phyloP scores from a whole-genome alignment of 139 green algal species.

The Gonium pectorale region DNA sequence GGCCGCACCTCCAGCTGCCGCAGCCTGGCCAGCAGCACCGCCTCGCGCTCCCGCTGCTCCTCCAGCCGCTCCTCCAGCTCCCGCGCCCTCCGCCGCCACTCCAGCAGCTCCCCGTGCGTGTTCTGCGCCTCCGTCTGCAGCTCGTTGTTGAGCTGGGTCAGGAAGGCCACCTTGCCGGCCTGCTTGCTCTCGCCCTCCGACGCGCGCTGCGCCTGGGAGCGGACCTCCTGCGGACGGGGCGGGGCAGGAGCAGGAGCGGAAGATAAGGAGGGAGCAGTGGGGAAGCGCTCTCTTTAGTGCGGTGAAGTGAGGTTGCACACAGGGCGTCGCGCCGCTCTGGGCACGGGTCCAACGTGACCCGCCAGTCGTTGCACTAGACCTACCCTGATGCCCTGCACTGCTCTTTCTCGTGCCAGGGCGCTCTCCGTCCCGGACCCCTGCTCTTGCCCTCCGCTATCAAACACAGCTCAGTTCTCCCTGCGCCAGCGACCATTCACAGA shows the following conservation, averaged over 20 bases:
- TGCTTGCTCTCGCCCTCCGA: too few relatives aligned
- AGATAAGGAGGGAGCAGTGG: not conserved
- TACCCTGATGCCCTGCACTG: too few relatives aligned
- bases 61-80: slow-evolving; percentile 23
- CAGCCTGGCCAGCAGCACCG: not conserved
- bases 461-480: too few relatives aligned
- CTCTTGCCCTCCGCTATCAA: too few relatives aligned
- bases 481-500: too few relatives aligned
- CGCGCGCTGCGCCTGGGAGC: not conserved
- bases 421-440: too few relatives aligned
- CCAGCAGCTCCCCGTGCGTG: not conserved
- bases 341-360: too few relatives aligned
- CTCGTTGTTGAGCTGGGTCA: slow-evolving; percentile 3
- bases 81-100: slow-evolving; percentile 3
- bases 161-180: not conserved
- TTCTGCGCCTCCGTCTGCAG: slow-evolving; percentile 30
- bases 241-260: not conserved
- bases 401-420: too few relatives aligned
- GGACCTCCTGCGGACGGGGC: not conserved
- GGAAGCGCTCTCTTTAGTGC: too few relatives aligned
- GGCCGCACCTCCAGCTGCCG: slow-evolving; percentile 3
- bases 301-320: too few relatives aligned
- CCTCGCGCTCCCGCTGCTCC: not conserved
- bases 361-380: too few relatives aligned
- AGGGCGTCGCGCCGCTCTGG: too few relatives aligned